A percentile compares a stretch with the other conserved stretches of the same genome.
These are phyloP conservation scores for Fonsecaea monophora DNA, from an alignment of 2,329 filamentous ascomycete genomes.

Conservation along the genomic window DNA sequence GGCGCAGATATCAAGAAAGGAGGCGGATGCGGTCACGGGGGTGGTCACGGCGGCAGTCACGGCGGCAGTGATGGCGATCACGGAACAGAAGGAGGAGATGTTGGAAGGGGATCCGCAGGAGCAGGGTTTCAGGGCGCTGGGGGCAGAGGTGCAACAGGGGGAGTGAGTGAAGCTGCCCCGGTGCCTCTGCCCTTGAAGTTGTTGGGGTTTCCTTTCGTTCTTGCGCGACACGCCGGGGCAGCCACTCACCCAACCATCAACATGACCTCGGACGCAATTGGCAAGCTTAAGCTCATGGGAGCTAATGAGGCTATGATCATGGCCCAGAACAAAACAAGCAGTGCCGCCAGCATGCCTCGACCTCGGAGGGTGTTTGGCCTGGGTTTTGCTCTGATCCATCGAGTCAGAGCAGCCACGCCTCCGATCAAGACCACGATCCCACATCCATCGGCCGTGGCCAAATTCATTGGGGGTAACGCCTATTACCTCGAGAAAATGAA, in stretches of 20 bases:
- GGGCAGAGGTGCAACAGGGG: neutral
- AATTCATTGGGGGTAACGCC: conserved; percentile 7
- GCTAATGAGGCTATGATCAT: conserved; percentile 2
- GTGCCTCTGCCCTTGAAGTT: neutral
- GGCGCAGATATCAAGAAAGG: conserved; percentile 1
- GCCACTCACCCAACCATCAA: neutral
- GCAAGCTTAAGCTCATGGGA: conserved; percentile 8
- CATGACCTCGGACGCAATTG: neutral
- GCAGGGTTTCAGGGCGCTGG: neutral
- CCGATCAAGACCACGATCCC: neutral
- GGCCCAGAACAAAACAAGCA: neutral
- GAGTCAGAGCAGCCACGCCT: neutral
- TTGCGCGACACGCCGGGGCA: neutral
- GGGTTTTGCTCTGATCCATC: neutral
- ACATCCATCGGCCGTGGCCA: neutral
- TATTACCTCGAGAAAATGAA: neutral
- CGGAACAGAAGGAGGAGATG: neutral
- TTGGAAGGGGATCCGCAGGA: neutral
- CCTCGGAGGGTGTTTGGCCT: conserved; percentile 5
- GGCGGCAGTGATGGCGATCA: neutral
- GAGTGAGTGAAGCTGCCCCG: neutral
- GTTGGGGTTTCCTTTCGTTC: neutral
- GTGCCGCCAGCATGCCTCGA: neutral
- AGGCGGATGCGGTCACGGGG: neutral
- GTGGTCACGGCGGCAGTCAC: neutral